Percentiles rank a stretch among this genome's conserved stretches.
Conservation (phyloP, 1,284 basidiomycete genomes). For the Leccinum variabile region DNA sequence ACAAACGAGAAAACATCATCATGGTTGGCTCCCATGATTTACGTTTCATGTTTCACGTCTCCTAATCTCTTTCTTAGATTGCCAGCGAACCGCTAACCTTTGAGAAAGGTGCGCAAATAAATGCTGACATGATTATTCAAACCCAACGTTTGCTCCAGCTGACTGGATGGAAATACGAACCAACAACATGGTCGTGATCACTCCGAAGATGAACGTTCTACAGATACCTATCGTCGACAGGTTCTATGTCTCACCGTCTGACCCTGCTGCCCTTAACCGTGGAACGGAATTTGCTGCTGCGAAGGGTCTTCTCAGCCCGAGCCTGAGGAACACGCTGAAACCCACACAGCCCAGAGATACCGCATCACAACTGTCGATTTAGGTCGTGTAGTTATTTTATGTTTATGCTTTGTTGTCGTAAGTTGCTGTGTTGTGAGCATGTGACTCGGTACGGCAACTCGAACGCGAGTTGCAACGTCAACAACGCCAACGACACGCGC, state of each 20-base stretch:
- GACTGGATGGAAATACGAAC: slow-evolving; percentile 98
- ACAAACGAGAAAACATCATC: slow-evolving; percentile 94
- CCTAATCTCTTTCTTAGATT: slow-evolving; percentile 47
- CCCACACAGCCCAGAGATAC: slow-evolving; percentile 22
- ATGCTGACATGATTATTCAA: neutral
- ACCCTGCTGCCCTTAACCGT: slow-evolving; percentile 62
- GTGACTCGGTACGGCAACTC: slow-evolving; percentile 11
- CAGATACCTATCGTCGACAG: slow-evolving; percentile 94
- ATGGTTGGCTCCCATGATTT: slow-evolving; percentile 50
- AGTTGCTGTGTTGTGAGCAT: slow-evolving; percentile 6
- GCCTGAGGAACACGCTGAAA: slow-evolving; percentile 43
- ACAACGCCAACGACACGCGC: neutral
- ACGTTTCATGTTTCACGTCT: neutral
- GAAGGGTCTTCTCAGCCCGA: slow-evolving; percentile 69
- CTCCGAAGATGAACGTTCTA: slow-evolving; percentile 90
- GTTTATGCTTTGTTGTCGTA: slow-evolving; percentile 2
- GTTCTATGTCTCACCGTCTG: slow-evolving; percentile 80
- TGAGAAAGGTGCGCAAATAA: slow-evolving; percentile 68
- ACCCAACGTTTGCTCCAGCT: slow-evolving; percentile 43
- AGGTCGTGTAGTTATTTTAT: slow-evolving; percentile 1
- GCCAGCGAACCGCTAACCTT: slow-evolving; percentile 93
- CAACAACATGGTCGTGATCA: slow-evolving; percentile 90
- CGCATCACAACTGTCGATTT: slow-evolving; percentile 23
- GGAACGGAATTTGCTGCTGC: slow-evolving; percentile 73
- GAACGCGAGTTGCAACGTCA: neutral